Base-by-base conservation (phyloP, 257 asterid species). In the Anisodus acutangulus region DNA sequence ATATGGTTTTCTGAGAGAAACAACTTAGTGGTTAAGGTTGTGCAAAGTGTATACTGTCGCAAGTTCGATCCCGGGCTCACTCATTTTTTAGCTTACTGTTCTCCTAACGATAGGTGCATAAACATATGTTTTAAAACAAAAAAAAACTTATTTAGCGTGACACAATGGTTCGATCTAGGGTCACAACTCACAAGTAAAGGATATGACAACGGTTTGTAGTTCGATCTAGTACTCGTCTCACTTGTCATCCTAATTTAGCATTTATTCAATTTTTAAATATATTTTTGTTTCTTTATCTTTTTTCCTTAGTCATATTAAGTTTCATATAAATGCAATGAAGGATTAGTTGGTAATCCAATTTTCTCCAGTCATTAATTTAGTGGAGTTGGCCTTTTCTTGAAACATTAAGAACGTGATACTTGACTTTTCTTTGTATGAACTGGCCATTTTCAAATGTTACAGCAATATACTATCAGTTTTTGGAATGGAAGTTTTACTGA, bases 371-470 rank as follows among this genome's bases (percentile, higher is more conserved):
- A 57, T 31, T 35, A 37, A 58, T 80, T 5, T 80, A 22, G 53
- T 22, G 67, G 69, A 57, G 83, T 80, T 55, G 55, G 22, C 7
- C 17, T 35, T 79, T 76, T 51, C 45, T 76, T 76, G 60, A 26
- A 26, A 76, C 15, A 26, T 51, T 76, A 51, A 12, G 81, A 12
- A 12, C 8, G 45, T 74, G 10, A 11, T 2, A 11, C 3, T 76
- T 76, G 62, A 26, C 45, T 26, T 51, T 49, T 74, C 43, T 12
- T 74, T 49, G 51, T 9, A 37, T 80, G 37, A 39, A 37, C 3
- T 57, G 37, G 2, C 2, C 55, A 35, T 57, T 80, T 57, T 54
- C 16, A 55, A 55, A 17, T 15, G 51, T 79, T 53, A 51, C 19
- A 31, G 49, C 47, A 26, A 13, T 11, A 78, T 55, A 45, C 39